Percentiles rank a stretch among this genome's conserved stretches.
Evolutionary conservation across 2,329 filamentous ascomycete genomes (phyloP).

Genomic region (Dothiorella sarmentorum): DNA sequence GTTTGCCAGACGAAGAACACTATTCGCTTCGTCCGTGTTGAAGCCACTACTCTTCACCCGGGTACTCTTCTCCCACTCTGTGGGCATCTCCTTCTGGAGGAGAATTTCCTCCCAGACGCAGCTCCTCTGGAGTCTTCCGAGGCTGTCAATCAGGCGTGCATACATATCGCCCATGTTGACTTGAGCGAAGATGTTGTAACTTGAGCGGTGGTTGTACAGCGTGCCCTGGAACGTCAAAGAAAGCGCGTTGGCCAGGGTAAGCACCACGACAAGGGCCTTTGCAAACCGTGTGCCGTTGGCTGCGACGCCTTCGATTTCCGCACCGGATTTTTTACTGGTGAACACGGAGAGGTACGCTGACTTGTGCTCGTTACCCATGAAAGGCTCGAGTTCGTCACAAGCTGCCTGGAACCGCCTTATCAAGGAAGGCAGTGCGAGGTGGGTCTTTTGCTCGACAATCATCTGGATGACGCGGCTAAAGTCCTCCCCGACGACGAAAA

Average conservation of each 20-base stretch:
- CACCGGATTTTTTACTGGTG: neutral
- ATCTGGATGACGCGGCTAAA: conserved; percentile 71
- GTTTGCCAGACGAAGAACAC: conserved; percentile 31
- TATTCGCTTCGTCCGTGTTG: conserved; percentile 39
- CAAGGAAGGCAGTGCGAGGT: conserved; percentile 77
- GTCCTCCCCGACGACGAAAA: conserved; percentile 54
- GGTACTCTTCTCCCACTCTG: conserved; percentile 56
- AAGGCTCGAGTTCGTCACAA: conserved; percentile 59
- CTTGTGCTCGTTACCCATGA: conserved; percentile 25
- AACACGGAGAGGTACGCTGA: conserved; percentile 14
- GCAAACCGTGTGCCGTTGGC: conserved; percentile 69
- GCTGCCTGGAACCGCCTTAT: conserved; percentile 69
- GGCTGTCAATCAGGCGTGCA: conserved; percentile 64
- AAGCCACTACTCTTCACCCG: conserved; percentile 41
- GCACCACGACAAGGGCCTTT: conserved; percentile 73
- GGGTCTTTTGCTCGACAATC: conserved; percentile 75
- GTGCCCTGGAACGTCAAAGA: conserved; percentile 68
- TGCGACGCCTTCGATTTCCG: conserved; percentile 29
- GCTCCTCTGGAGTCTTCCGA: conserved; percentile 74
- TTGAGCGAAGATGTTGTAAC: conserved; percentile 63
- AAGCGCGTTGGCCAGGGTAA: conserved; percentile 72
- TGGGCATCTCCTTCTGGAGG: conserved; percentile 69
- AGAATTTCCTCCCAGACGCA: conserved; percentile 83
- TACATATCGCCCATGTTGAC: conserved; percentile 87
- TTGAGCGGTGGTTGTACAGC: conserved; percentile 61